Evolutionary conservation across 179 eudicot genomes (phyloP), one percentile per base, ranked within the genome.

Genomic region (Nepenthes alata): DNA sequence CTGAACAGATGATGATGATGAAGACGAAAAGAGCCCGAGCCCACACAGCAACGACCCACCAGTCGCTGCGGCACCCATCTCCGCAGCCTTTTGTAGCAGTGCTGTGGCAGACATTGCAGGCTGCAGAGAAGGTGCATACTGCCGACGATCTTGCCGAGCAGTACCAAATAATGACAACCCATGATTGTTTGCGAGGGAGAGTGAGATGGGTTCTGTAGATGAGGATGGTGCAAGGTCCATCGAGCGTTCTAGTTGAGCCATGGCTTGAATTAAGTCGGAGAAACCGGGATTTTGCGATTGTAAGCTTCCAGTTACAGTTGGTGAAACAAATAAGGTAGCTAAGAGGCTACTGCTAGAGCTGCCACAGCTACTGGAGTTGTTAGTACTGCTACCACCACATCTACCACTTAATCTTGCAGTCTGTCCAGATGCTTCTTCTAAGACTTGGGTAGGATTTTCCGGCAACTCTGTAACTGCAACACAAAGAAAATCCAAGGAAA

Each of bases 41-140:
- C 95, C 98, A 62, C 84, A 79, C n/a, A 91, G 82, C 37, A 89
- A 65, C 0, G 98, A 91, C 15, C 81, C 83, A 8, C 86, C 86
- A 12, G 82, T 62, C 3, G 84, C 76, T 5, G 86, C 66, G 10
- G 93, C 78, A 14, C 98, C 98, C 70, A 91, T 80, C 54, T 91
- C 95, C 56, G 98, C 96, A 12, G 98, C 98, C 68, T 91, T 91
- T 65, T 91, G 98, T 10, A 91, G 83, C 61, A 91, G 74, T 8
- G 98, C 98, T 0, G 98, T 91, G 37, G 96, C 98, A 8, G 98
- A 88, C 89, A 86, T 75, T 4, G 96, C 82, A 10, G 98, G 91
- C 65, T 84, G 94, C 4, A 90, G 81, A 2, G 86, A 66, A 0
- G 79, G 80, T 35, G 81, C 77, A 37, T 82, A 91, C 58, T 85